Evolutionary conservation across 768 basidiomycete species (phyloP), one percentile per base, ranked within the genome.

Genomic region (Mycena olivaceomarginata): DNA sequence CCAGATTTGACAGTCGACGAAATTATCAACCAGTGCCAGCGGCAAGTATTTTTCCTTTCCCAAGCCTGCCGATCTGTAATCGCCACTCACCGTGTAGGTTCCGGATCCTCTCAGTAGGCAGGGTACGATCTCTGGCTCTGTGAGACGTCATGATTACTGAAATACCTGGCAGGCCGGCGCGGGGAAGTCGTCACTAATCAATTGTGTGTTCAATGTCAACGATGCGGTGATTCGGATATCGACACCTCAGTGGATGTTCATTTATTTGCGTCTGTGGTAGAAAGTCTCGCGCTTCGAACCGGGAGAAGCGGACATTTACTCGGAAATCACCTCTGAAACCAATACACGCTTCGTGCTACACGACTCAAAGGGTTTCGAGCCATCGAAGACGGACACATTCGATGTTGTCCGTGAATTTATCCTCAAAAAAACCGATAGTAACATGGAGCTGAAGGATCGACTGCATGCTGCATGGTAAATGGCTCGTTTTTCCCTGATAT

Each of bases 401-500:
- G 66, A 82, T 16, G 80, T 70, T n/a, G 83, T 85, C 1, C 70
- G 74, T 41, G 67, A 65, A 2, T 86, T 86, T 67, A 82, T 86
- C 53, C 41, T 75, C 0, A 66, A 70, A 16, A 77, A 82, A 41
- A 80, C 48, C 37, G 25, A 68, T 22, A 76, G 48, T 76, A 12
- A 31, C 10, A 4, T 48, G 51, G 68, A 76, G 12, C 25, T 84
- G 25, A 80, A 82, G 51, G 83, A 85, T 45, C 80, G 79, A 53
- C 73, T 85, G 6, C 85, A 85, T 71, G 84, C 82, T 15, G 79
- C 84, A n/a, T 85, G 84, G 85, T 83, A 45, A 12, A 31, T 67
- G n/a, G 31, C 43, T 48, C 46, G n/a, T 25, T 43, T 67, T 25
- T 25, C 31, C 31, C 3, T 31, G 31, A 20, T 2, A 40, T 51